Conservation (phyloP, 2,329 filamentous ascomycete genomes). For the Leptographium wingfieldii region DNA sequence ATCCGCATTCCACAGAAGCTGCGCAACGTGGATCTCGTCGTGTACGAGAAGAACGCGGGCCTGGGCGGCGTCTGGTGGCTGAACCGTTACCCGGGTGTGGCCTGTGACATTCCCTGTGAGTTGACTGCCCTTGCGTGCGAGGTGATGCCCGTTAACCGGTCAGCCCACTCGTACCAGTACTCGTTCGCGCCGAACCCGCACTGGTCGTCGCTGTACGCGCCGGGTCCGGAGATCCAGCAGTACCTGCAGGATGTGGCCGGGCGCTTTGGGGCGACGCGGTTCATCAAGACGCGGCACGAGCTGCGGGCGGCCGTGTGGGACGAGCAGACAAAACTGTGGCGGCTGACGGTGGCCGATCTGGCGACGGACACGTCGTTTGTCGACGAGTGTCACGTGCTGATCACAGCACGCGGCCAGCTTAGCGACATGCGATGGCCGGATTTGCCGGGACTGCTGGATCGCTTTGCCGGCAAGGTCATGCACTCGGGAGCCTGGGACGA, state of each 20-base stretch:
- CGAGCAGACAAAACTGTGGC: conserved; percentile 19
- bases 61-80: conserved; percentile 23
- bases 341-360: conserved; percentile 21
- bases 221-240: conserved; percentile 32
- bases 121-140: background rate
- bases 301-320: conserved; percentile 30
- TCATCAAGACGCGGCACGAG: conserved; percentile 30
- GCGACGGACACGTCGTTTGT: conserved; percentile 23
- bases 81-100: conserved; percentile 22
- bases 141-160: too few species aligned
- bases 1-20: conserved; percentile 23
- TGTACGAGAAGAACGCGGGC: conserved; percentile 23
- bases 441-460: conserved; percentile 20
- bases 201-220: conserved; percentile 40
- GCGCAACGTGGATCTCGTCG: conserved; percentile 20
- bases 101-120: conserved; percentile 25
- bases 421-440: conserved; percentile 31
- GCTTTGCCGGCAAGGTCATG: conserved; percentile 15
- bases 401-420: conserved; percentile 28
- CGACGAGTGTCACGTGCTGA: conserved; percentile 28
- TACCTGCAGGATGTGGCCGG: conserved; percentile 35
- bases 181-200: conserved; percentile 41
- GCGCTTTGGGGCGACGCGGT: conserved; percentile 31
- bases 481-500: conserved; percentile 7
- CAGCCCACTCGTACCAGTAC: conserved; percentile 42